These are phyloP conservation scores for Pezicula rhizophila DNA, from an alignment of 2,329 filamentous ascomycete species.

Conservation along the genomic window DNA sequence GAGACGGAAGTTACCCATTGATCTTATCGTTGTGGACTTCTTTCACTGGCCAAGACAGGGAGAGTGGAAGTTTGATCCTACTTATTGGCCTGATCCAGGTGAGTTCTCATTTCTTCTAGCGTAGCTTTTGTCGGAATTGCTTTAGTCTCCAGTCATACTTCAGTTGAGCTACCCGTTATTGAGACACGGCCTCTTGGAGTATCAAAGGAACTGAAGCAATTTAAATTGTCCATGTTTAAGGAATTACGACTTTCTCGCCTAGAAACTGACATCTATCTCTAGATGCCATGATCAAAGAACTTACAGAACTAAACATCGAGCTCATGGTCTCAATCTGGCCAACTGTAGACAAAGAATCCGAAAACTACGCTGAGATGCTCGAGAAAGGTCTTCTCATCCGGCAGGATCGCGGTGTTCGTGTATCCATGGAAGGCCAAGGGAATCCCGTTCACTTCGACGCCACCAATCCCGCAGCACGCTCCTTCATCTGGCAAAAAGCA, in stretches of 20 bases:
- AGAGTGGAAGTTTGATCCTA: slow-evolving; percentile 61
- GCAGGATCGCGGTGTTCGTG: slow-evolving; percentile 51
- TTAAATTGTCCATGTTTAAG: background rate
- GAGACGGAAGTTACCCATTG: slow-evolving; percentile 47
- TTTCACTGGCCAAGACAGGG: slow-evolving; percentile 64
- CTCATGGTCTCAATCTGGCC: slow-evolving; percentile 68
- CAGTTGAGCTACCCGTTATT: no score
- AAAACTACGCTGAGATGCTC: slow-evolving; percentile 57
- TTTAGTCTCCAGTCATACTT: no score
- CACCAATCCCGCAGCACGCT: slow-evolving; percentile 53
- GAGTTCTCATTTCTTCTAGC: background rate
- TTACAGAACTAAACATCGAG: slow-evolving; percentile 52
- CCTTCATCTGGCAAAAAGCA: slow-evolving; percentile 53
- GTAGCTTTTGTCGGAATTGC: no score
- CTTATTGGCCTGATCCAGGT: slow-evolving; percentile 57
- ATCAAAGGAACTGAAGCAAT: background rate
- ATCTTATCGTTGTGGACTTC: slow-evolving; percentile 62
- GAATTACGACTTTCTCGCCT: no score
- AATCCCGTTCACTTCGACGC: slow-evolving; percentile 56
- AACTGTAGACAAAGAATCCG: slow-evolving; percentile 51
- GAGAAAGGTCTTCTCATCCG: slow-evolving; percentile 55
- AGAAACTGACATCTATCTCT: background rate
- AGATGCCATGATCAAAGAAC: slow-evolving; percentile 58
- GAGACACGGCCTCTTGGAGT: background rate
- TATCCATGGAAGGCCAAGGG: slow-evolving; percentile 53